Evolutionary conservation across 306 rosid species (phyloP).

Genomic region (Acacia confusa): DNA sequence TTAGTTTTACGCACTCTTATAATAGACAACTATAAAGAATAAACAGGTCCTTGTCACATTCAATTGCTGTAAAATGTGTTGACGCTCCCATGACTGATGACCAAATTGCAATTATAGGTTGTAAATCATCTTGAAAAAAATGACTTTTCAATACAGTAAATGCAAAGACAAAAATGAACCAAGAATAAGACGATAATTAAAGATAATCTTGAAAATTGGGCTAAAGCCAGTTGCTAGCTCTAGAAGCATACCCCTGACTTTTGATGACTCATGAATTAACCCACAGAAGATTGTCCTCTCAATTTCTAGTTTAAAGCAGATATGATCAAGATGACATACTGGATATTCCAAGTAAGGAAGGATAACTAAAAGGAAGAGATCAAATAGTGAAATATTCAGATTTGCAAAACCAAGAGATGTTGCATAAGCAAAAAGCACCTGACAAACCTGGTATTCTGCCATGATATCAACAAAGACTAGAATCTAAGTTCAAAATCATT

Average conservation of each 20-base stretch:
- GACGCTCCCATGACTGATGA: not conserved
- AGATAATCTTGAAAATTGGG: not conserved
- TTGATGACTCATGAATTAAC: not conserved
- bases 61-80: not conserved
- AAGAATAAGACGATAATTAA: not conserved
- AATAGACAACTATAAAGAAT: not conserved
- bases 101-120: not conserved
- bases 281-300: not conserved
- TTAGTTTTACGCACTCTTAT: not conserved
- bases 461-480: not conserved
- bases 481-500: not conserved
- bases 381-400: not conserved
- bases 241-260: not conserved
- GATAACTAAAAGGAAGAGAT: not conserved
- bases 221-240: not conserved
- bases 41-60: slow-evolving; percentile 2
- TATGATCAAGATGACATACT: not conserved
- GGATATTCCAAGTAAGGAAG: not conserved
- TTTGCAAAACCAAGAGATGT: not conserved
- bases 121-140: not conserved
- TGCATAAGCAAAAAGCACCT: not conserved
- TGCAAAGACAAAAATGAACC: not conserved
- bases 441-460: not conserved
- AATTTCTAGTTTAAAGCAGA: not conserved
- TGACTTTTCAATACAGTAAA: not conserved